A percentile compares a stretch with the other conserved stretches of the same genome.
These are phyloP conservation scores for Chaetomium strumarium DNA, from an alignment of 2,329 filamentous ascomycete genomes.

Conservation along the genomic window DNA sequence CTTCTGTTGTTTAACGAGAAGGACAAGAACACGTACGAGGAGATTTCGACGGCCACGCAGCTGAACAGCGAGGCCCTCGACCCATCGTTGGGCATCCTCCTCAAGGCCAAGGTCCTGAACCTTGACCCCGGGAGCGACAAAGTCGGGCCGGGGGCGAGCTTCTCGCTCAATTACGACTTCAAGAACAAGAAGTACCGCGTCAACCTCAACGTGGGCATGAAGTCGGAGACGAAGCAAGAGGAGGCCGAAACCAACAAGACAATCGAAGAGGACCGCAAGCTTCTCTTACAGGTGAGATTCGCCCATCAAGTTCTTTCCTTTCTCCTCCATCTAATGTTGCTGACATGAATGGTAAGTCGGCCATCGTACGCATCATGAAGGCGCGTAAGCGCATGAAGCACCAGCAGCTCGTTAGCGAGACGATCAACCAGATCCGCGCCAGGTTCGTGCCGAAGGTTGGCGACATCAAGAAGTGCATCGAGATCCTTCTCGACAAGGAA, in stretches of 20 bases:
- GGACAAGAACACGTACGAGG: constrained; percentile 78
- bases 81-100: constrained; percentile 74
- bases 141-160: constrained; percentile 69
- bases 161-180: constrained; percentile 87
- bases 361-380: constrained; percentile 99
- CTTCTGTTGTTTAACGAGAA: constrained; percentile 90
- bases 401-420: constrained; percentile 86
- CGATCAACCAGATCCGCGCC: constrained; percentile 88
- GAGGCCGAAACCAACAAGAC: constrained; percentile 98
- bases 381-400: constrained; percentile 99
- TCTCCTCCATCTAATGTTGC: neutral
- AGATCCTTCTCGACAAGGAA: constrained; percentile 97
- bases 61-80: constrained; percentile 79
- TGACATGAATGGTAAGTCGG: constrained; percentile 57
- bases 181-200: constrained; percentile 98
- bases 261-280: constrained; percentile 94
- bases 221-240: constrained; percentile 94
- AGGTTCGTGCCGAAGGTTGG: constrained; percentile 88
- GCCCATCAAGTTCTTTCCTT: constrained; percentile 1
- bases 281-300: constrained; percentile 82
- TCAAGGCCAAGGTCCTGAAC: constrained; percentile 87
- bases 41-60: constrained; percentile 76
- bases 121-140: constrained; percentile 68
- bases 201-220: constrained; percentile 91
- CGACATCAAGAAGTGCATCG: constrained; percentile 99